Evolutionary conservation across 1,284 basidiomycete species (phyloP), one percentile per base, ranked within the genome.

Genomic region (Cryptococcus neoformans): DNA sequence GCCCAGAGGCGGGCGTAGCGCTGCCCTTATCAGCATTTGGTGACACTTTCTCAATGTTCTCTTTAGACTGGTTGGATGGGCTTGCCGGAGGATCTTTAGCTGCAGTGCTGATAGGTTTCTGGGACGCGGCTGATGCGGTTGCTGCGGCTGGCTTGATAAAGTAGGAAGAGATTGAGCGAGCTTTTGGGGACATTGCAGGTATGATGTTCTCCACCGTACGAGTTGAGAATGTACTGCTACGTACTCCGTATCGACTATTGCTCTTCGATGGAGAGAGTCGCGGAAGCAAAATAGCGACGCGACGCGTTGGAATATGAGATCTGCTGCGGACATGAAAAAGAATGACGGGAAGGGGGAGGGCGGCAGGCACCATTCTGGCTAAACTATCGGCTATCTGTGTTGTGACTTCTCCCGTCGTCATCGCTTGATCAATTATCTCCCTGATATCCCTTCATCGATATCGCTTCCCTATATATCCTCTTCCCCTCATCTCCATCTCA

Each of bases 101-200:
- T 16, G 40, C 40, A 16, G 12, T 41, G 28, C 28, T 28, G 28
- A 28, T 4, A 28, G 28, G 28, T 41, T 11, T 12, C 40, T 41
- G 40, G 40, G 40, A 41, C 40, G 16, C 16, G 40, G 40, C 40
- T 12, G 40, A 12, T 3, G 40, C 40, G 16, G 40, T 41, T 11
- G 40, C 40, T 4, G 51, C 35, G 2, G 54, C 44, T 9, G 58
- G 63, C 38, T 66, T 67, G 44, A 47, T 39, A 38, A 69, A 69
- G 55, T 67, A 69, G 1, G 62, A 58, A 14, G 67, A 35, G 34
- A 69, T 69, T 14, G 61, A 59, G 49, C 54, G 40, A 6, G 64
- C 57, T 53, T 62, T 57, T 39, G 67, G 63, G 16, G 67, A 56
- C 67, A 68, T 68, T 16, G 12, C 54, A 58, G 14, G 28, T 28